These are phyloP conservation scores for Malus fusca DNA, from an alignment of 306 rosid genomes.

Conservation along the genomic window DNA sequence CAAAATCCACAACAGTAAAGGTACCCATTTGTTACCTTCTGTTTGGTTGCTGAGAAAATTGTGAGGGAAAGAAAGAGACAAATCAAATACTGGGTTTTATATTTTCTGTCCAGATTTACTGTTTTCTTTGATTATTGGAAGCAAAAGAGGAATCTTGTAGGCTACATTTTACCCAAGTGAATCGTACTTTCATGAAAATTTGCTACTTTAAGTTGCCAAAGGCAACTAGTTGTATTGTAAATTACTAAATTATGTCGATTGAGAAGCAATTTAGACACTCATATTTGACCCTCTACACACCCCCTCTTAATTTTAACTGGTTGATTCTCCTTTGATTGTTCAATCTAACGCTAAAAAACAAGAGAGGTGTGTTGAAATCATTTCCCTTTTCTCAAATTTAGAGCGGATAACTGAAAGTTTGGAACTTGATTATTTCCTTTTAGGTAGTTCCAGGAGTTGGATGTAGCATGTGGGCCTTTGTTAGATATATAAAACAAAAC, in stretches of 20 bases:
- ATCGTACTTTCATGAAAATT: background rate
- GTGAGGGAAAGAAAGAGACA: background rate
- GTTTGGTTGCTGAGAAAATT: background rate
- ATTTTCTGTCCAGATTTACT: too few species aligned
- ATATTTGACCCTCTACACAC: too few species aligned
- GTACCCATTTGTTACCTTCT: constrained; percentile 19
- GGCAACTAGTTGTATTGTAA: too few species aligned
- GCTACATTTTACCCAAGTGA: background rate
- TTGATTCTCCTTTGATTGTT: too few species aligned
- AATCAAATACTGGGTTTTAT: background rate
- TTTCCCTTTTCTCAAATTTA: background rate
- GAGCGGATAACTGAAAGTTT: background rate
- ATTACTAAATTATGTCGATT: too few species aligned
- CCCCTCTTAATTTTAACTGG: too few species aligned
- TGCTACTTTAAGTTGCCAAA: too few species aligned
- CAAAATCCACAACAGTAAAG: constrained; percentile 33
- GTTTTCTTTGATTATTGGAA: background rate
- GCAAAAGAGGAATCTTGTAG: background rate
- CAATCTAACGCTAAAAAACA: too few species aligned
- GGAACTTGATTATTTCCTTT: background rate
- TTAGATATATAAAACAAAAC: too few species aligned
- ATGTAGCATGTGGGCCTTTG: background rate
- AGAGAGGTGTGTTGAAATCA: too few species aligned
- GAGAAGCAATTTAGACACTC: too few species aligned
- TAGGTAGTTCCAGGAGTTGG: background rate